Base-by-base conservation (phyloP, 2,329 filamentous ascomycete genomes). In the Fusarium stilboides region DNA sequence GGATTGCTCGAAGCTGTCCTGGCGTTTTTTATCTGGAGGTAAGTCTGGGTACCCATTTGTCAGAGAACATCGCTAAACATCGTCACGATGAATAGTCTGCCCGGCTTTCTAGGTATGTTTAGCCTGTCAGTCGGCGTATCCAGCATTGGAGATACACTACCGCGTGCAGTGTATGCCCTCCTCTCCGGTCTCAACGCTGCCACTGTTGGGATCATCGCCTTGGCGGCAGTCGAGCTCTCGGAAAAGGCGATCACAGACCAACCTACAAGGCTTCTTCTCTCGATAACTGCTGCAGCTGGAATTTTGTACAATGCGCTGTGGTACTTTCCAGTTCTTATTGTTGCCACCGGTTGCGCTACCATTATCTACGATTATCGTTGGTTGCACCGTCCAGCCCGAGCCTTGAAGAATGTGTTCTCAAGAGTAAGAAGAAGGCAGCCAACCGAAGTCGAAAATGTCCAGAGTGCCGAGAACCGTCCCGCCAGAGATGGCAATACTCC, bases 161-260 rank as follows among this genome's bases (percentile, higher is more conserved):
- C 91, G 0, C 75, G 79, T 0, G 83, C 87, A 0, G 91, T 88
- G 0, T 94, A 93, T 71, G 90, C 91, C 0, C 81, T 94, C 0
- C 82, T 94, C 0, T 92, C 89, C 0, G 92, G 92, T 0, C 82
- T 94, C 7, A 94, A 94, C 72, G 87, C 91, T 0, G 87, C 90
- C 0, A 92, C 90, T 0, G 91, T 94, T 1, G 92, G 92, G 0
- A 87, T 94, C 28, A 88, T 94, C 57, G 88, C 90, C 0, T 80
- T 93, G 0, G 91, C 92, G 2, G 91, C 90, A 1, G 88, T 92
- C 0, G 81, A 92, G 74, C 82, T 94, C 0, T 86, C 90, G 0
- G 81, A 89, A 15, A 92, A 92, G 68, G 87, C 91, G 0, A 89
- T 93, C 56, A 89, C 86, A 0, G 91, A 93, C 73, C 82, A 82